Evolutionary conservation across 1,284 basidiomycete species (phyloP), one percentile per base, ranked within the genome.

Genomic region (Boletus albobrunnescens): DNA sequence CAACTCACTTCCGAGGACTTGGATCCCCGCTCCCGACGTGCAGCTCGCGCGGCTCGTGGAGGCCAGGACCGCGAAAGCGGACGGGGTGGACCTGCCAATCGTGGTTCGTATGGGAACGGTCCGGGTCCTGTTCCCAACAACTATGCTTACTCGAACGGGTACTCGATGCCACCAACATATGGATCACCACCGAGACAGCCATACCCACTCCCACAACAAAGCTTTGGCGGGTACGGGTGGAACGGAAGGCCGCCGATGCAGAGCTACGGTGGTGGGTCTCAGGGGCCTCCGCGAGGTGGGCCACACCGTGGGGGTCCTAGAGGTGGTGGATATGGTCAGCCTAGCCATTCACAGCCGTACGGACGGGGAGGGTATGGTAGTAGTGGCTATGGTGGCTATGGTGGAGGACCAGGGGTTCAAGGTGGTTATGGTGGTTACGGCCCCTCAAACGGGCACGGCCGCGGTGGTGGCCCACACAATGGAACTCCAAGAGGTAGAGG

Each of bases 1-100:
- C 69, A 83, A 2, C 75, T 99, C 22, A 83, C 77, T 6, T 67
- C 83, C 12, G 73, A 76, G 16, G 96, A 99, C 65, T 74, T 87
- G 42, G 90, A 96, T 47, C 49, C 49, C 26, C 67, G 68, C 40
- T 54, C 68, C 32, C 68, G 74, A 47, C 67, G 71, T 42, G 66
- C 67, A 30, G 71, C 71, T 41, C 72, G 74, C 44, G 69, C 70
- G 30, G 68, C 70, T 6, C 67, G 72, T 49, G 68, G 74, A 2
- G 69, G 72, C 16, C 40, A 37, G 42, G 70, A 72, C 30, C 68
- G 73, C 38, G 65, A 71, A 43, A 68, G 70, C 45, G 71, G 72
- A 37, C 65, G 73, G 44, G n/a, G n/a, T n/a, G 62, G 72, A 16
- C 49, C 61, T 36, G 1, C 43, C 13, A 19, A 33, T 14, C 64